Evolutionary conservation across 371 early-diverging fungal genomes (phyloP), one percentile per base, ranked within the genome.

Genomic region (Mucor lusitanicus): DNA sequence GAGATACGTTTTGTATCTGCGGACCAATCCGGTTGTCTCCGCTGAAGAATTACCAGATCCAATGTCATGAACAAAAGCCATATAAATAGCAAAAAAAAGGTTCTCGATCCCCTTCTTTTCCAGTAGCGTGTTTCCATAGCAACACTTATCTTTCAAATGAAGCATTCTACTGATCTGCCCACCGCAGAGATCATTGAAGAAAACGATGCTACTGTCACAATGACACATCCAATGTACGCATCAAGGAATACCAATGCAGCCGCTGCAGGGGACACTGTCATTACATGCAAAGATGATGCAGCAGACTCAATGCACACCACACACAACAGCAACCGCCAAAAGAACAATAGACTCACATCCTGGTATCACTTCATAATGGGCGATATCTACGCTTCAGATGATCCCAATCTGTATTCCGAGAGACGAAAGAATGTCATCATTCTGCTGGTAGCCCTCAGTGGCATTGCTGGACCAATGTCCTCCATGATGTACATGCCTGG

Each of bases 401-500:
- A 79, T 60, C 82, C 82, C 8, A 71, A 73, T 58, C 62, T 71
- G 40, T 73, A 72, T 59, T 68, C 79, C 7, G 25, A 56, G 28
- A 32, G 63, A 3, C 72, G 74, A 54, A 81, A 79, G 50, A 77
- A 81, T 59, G 61, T 67, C 11, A 79, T 81, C 23, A 77, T 79
- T 11, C n/a, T 75, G 3, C 56, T 75, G 3, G 72, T 72, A 13
- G 72, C 72, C 1, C 23, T 72, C 15, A 44, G 72, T 42, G 72
- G 72, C 19, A 68, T 81, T 33, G 72, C 72, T 44, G 77, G 76
- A 1, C 82, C 82, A 0, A 59, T 81, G 28, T 76, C 72, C 13
- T 77, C 77, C 9, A 74, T 68, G 64, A 79, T 81, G 54, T 76
- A 82, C 71, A 78, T 81, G 82, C 82, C 82, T 35, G 77, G 74